Evolutionary conservation across 2,329 filamentous ascomycete species (phyloP), one percentile per base, ranked within the genome.

Genomic region (Monilinia fructicola): DNA sequence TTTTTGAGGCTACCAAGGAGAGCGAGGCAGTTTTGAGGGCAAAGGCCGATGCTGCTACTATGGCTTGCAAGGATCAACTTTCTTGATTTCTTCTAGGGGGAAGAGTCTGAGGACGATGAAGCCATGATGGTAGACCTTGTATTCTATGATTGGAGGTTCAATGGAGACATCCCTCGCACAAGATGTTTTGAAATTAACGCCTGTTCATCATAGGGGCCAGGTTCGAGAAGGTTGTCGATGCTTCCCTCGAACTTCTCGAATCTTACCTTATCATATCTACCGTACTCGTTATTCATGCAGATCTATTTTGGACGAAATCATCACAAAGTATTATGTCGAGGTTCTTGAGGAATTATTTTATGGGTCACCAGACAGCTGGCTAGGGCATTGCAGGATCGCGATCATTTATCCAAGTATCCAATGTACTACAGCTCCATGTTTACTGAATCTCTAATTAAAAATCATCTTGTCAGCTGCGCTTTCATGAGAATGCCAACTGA

Each of bases 61-160:
- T 21, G 16, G 12, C 42, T 1, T 16, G 28, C 0, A 11, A 38
- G 42, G 21, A 35, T 48, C 4, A 38, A 23, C 4, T 48, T 60
- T 23, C 23, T 26, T 7, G 44, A 50, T 26, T 3, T 38, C 10
- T 60, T 60, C 10, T 26, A n/a, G 14, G 31, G 9, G 21, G 3
- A 38, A 21, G 4, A 12, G 11, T 4, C 7, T 18, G 2, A n/a
- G 21, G 14, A 3, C 3, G 11, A 35, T 7, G 14, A 6, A 3
- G 10, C 10, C 14, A 1, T 16, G 12, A 6, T 18, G 1, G 3
- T 7, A 18, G 16, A 2, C 2, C 1, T 31, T 23, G 2, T 1
- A 35, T 18, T 11, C 18, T 48, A 2, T 0, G 42, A 23, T 44
- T 5, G 0, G 40, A 1, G 0, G 9, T 5, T n/a, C 4, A 12